Percentiles rank a stretch among this genome's conserved stretches.
Conservation (phyloP, 352 stramenopile genomes). For the Lagenidium giganteum region DNA sequence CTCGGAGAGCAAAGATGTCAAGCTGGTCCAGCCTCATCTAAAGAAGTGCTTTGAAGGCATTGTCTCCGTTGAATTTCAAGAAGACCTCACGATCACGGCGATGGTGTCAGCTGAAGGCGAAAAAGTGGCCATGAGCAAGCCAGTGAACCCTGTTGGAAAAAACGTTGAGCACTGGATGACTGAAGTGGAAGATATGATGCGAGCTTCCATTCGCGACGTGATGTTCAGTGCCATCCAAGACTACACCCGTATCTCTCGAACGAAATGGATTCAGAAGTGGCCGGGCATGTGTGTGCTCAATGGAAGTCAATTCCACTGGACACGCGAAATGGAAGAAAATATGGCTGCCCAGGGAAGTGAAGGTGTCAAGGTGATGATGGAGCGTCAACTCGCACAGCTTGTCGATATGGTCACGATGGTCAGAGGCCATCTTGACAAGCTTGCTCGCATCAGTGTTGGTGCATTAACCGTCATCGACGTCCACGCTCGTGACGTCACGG, state of each 20-base stretch:
- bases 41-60: slow-evolving; percentile 95
- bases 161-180: slow-evolving; percentile 95
- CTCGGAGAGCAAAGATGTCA: slow-evolving; percentile 91
- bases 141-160: slow-evolving; percentile 88
- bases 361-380: slow-evolving; percentile 86
- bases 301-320: slow-evolving; percentile 93
- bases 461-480: slow-evolving; percentile 93
- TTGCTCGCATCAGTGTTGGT: slow-evolving; percentile 86
- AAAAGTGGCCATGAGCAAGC: slow-evolving; percentile 65
- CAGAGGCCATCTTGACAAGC: slow-evolving; percentile 75
- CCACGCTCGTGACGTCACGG: slow-evolving; percentile 88
- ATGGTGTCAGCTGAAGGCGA: slow-evolving; percentile 88
- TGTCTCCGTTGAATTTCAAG: slow-evolving; percentile 85
- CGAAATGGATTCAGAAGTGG: slow-evolving; percentile 93
- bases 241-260: slow-evolving; percentile 77
- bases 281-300: slow-evolving; percentile 91
- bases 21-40: slow-evolving; percentile 90
- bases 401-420: slow-evolving; percentile 92
- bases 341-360: slow-evolving; percentile 67
- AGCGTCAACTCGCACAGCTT: slow-evolving; percentile 81
- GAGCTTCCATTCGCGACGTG: slow-evolving; percentile 78
- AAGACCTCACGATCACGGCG: slow-evolving; percentile 81
- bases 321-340: slow-evolving; percentile 85
- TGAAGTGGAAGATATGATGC: slow-evolving; percentile 89
- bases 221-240: slow-evolving; percentile 89